Evolutionary conservation across 805 yeast genomes (phyloP), one percentile per base, ranked within the genome.

Genomic region (Starmerella scarabaei): DNA sequence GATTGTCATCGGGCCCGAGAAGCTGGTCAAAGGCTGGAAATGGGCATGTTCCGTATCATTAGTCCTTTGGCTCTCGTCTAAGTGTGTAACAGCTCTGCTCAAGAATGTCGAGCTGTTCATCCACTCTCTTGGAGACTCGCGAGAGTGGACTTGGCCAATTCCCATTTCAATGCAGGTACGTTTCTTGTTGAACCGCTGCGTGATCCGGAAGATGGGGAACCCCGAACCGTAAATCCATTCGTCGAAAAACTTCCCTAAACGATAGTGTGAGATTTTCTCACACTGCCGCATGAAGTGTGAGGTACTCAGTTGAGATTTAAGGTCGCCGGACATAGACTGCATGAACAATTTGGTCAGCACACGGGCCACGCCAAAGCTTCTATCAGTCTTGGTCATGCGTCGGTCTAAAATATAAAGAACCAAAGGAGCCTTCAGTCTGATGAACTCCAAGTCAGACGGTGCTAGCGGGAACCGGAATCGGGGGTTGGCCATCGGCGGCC

Each of bases 151-250:
- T 56, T 91, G 99, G 38, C 94, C 69, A 29, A 91, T 85, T 26
- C 84, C 84, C 83, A 91, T 81, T 55, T 91, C 99, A 38, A 91
- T 77, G 53, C 88, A 77, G 75, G 86, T 82, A 51, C 95, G 69
- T 59, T 91, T 91, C 55, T 84, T 85, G 63, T 91, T 91, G 62
- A 91, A 91, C 40, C 84, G 69, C 56, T 91, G 99, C 0, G 94
- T 80, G 8, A 91, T 79, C 43, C 85, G 67, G 56, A 91, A 82
- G 2, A 78, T 70, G 1, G 99, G 99, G 17, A 80, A 80, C 3
- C 97, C 97, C 1, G 80, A 66, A 3, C 91, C 83, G 58, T 67
- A 75, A 2, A 91, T 80, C 99, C 99, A 91, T 57, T 93, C 94
- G 50, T 75, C 77, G 60, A 91, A 91, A 54, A 91, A 91, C 1